Evolutionary conservation across 164 flowering plant species (phyloP), one percentile per base, ranked within the genome.

Genomic region (Sedum album): DNA sequence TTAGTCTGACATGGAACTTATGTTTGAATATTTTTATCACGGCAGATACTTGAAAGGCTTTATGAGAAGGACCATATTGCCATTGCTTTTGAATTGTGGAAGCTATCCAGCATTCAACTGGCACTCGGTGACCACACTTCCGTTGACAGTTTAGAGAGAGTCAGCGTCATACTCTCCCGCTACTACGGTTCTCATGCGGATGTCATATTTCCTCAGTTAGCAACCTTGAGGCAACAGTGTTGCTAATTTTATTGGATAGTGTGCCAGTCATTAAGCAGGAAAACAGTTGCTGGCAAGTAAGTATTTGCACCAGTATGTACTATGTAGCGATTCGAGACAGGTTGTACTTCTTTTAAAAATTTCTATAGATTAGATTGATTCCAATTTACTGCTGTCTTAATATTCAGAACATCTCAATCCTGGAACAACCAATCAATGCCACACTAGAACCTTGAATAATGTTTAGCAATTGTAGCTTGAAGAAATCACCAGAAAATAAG

Each of bases 21-120:
- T 51, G 31, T 6, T 51, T 21, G 35, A 21, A 3, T 3, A 60
- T 53, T n/a, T 14, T 67, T 6, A 44, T 68, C 71, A 39, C 15
- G 4, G 44, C 85, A 91, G 97, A 89, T 89, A 68, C 81, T 91
- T 49, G 86, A 85, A 73, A 85, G 76, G 76, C 90, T 91, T 18
- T 91, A 89, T 71, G 82, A 68, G 73, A 69, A 76, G 20, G 75
- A 79, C 75, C 93, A 91, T 74, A 86, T 91, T 65, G 89, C 73
- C 73, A 77, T 91, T 72, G 97, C 84, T 77, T 78, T 89, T 77
- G 97, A 91, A 76, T 74, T 91, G 76, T 74, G 85, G 68, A 91
- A 91, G 82, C 85, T 89, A 48, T 77, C 88, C 6, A 82, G 92
- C 23, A 77, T 91, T 81, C 83, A 80, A 74, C 75, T 78, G 14